Conservation (phyloP, 345 rosid genomes). For the Ceriops decandra region DNA sequence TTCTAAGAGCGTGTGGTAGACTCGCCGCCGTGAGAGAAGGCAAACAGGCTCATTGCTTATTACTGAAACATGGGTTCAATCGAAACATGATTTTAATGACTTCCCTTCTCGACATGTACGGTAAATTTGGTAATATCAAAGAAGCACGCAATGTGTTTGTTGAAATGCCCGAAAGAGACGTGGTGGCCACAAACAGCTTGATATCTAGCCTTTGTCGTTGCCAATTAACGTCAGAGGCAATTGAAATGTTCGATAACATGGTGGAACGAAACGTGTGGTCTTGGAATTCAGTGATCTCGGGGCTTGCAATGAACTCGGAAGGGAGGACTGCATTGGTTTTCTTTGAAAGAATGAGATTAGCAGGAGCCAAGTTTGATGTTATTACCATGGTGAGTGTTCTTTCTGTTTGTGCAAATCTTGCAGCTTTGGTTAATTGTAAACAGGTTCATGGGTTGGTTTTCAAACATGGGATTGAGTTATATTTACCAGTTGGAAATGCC, state of each 20-base stretch:
- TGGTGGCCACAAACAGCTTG: slow-evolving; percentile 20
- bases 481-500: slow-evolving; percentile 26
- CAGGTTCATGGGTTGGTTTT: slow-evolving; percentile 17
- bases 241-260: slow-evolving; percentile 15
- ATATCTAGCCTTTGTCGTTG: slow-evolving; percentile 18
- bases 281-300: slow-evolving; percentile 29
- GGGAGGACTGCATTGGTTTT: slow-evolving; percentile 10
- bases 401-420: slow-evolving; percentile 23
- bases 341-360: slow-evolving; percentile 27
- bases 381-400: slow-evolving; percentile 29
- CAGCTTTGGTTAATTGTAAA: slow-evolving; percentile 11
- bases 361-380: slow-evolving; percentile 20
- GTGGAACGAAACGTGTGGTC: slow-evolving; percentile 17
- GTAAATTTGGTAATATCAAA: neutral
- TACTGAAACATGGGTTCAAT: slow-evolving; percentile 23
- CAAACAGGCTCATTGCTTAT: slow-evolving; percentile 24
- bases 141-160: slow-evolving; percentile 17
- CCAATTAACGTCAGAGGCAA: slow-evolving; percentile 11
- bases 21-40: slow-evolving; percentile 9
- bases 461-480: slow-evolving; percentile 12
- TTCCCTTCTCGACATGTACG: slow-evolving; percentile 20
- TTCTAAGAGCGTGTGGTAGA: slow-evolving; percentile 14
- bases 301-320: slow-evolving; percentile 13
- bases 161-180: slow-evolving; percentile 28
- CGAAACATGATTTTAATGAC: slow-evolving; percentile 11